Conservation (phyloP, 345 rosid species). For the Sonneratia caseolaris region DNA sequence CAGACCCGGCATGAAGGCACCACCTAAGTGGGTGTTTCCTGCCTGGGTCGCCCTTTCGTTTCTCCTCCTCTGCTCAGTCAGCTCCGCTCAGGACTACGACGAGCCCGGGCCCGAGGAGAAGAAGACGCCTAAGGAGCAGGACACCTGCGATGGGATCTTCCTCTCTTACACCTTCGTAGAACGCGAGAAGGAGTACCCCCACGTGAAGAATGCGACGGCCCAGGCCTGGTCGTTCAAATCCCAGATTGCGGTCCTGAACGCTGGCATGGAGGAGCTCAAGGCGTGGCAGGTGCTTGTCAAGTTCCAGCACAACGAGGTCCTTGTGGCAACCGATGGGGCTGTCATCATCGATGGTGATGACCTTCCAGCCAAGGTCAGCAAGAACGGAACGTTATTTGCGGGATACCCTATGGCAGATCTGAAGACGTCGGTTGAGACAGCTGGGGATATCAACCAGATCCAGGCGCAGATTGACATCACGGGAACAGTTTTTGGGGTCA, state of each 20-base stretch:
- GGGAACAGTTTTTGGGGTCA: constrained; percentile 72
- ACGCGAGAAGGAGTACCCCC: constrained; percentile 51
- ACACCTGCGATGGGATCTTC: constrained; percentile 61
- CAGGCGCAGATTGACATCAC: constrained; percentile 38
- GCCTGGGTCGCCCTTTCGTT: constrained; percentile 12
- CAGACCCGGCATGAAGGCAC: constrained; percentile 25
- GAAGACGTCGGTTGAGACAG: constrained; percentile 72
- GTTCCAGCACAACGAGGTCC: constrained; percentile 59
- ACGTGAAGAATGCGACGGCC: constrained; percentile 58
- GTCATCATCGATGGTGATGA: constrained; percentile 39
- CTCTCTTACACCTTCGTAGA: constrained; percentile 45
- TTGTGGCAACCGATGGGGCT: constrained; percentile 52
- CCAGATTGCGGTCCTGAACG: constrained; percentile 43
- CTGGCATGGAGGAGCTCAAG: constrained; percentile 52
- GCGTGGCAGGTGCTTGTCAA: constrained; percentile 71
- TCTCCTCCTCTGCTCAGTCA: constrained; percentile 10
- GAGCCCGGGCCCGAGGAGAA: constrained; percentile 10
- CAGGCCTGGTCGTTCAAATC: constrained; percentile 87
- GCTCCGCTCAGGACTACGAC: constrained; percentile 44
- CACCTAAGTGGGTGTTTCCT: constrained; percentile 15
- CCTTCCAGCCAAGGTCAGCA: constrained; percentile 42
- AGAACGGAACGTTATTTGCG: constrained; percentile 61
- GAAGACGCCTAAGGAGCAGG: constrained; percentile 47
- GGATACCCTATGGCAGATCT: constrained; percentile 52
- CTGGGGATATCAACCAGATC: constrained; percentile 68